Evolutionary conservation across 2,329 filamentous ascomycete species (phyloP), one percentile per base, ranked within the genome.

Genomic region (Aspergillus carbonarius): DNA sequence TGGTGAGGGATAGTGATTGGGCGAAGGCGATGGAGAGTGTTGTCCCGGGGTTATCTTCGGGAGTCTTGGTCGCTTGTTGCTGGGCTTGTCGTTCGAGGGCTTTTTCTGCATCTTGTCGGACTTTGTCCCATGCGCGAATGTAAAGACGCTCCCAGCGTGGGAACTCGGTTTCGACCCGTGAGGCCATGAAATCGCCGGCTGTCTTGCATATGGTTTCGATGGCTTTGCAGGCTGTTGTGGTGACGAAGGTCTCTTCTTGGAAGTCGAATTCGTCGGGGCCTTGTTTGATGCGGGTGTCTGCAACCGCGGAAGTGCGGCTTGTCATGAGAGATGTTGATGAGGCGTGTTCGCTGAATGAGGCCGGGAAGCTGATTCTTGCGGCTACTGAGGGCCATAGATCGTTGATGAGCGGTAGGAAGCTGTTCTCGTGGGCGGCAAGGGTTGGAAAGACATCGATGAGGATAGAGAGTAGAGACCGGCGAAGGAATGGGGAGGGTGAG

Each of bases 331-430:
- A 57, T 5, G 61, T 64, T 18, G 63, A 66, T n/a, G 65, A 57
- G 17, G 67, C 63, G 86, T 84, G 5, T 92, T 78, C 23, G 87
- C 82, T n/a, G 82, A 80, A 1, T 88, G 78, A 69, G 3, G 71
- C 65, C n/a, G 76, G 72, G 34, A 74, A 69, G 17, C 68, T 69
- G 50, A 78, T 70, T 47, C 74, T 67, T 2, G 71, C 65, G 12
- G 72, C 72, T 5, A 96, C 78, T 6, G 96, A 88, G 0, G 93
- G 92, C 93, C 93, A 99, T 7, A 98, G 80, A 3, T 89, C 88
- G 74, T 98, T 95, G 66, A 98, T 87, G 0, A 98, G 82, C 0
- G 95, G 95, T 1, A 99, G 78, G 71, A 96, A 97, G 0, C 87
- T 85, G 61, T 93, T 87, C 70, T 96, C 90, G 64, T 97, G 87